Percentiles rank a stretch among this genome's conserved stretches.
Evolutionary conservation across 2,329 filamentous ascomycete genomes (phyloP).

Genomic region (Aspergillus jensenii): DNA sequence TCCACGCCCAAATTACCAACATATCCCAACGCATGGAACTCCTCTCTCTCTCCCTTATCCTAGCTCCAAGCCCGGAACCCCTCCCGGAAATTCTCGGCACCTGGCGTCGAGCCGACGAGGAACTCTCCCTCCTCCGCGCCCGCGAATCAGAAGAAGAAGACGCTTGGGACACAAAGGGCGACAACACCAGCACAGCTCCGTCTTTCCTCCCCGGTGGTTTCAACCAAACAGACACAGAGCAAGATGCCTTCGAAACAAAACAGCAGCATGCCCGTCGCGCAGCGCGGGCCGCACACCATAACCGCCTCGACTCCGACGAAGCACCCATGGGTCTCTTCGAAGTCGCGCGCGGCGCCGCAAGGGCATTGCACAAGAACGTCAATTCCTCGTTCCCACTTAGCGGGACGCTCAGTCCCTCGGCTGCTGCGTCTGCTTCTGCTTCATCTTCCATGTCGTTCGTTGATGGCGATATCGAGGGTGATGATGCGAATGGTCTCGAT

Average conservation of each 20-base stretch:
- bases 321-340: conserved; percentile 55
- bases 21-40: conserved; percentile 66
- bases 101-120: conserved; percentile 64
- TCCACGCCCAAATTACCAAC: conserved; percentile 50
- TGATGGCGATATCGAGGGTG: neutral
- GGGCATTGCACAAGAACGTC: conserved; percentile 48
- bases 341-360: conserved; percentile 51
- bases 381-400: conserved; percentile 41
- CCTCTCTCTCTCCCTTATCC: conserved; percentile 60
- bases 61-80: conserved; percentile 55
- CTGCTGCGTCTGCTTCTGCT: neutral
- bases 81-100: conserved; percentile 62
- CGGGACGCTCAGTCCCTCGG: conserved; percentile 7
- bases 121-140: conserved; percentile 54
- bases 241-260: conserved; percentile 46
- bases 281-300: conserved; percentile 27
- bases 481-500: neutral
- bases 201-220: conserved; percentile 45
- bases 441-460: conserved; percentile 8
- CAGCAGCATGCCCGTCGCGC: conserved; percentile 38
- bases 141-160: conserved; percentile 58
- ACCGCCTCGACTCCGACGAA: conserved; percentile 38
- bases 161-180: conserved; percentile 57
- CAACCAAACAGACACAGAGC: conserved; percentile 43
- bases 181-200: conserved; percentile 27